These are phyloP conservation scores for Coprinopsis strossmayeri DNA, from an alignment of 768 basidiomycete species.

Conservation along the genomic window DNA sequence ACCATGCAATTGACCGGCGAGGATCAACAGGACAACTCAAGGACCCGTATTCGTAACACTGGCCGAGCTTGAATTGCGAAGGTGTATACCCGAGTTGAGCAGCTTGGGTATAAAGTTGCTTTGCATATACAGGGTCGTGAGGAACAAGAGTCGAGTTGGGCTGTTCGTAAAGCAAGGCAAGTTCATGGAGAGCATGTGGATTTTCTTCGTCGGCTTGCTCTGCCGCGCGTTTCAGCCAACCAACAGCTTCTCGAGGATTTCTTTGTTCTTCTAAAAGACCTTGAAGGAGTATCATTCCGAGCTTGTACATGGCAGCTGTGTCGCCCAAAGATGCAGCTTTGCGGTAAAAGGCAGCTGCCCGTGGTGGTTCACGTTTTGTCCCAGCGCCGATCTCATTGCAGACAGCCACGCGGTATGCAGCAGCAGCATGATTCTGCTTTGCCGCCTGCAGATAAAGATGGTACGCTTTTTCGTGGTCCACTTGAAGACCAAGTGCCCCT, in stretches of 20 bases:
- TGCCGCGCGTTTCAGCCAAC: conserved; percentile 91
- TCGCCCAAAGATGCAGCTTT: conserved; percentile 95
- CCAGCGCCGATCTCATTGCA: conserved; percentile 99
- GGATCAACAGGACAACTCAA: conserved; percentile 91
- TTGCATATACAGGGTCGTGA: conserved; percentile 77
- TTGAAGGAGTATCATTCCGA: conserved; percentile 94
- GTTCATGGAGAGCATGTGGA: conserved; percentile 94
- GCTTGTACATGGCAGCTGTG: conserved; percentile 98
- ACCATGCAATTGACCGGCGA: conserved; percentile 93
- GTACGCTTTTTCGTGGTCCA: conserved; percentile 97
- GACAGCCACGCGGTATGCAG: conserved; percentile 94
- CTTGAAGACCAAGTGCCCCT: conserved; percentile 89
- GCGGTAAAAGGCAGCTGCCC: conserved; percentile 93
- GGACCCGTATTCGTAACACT: conserved; percentile 89
- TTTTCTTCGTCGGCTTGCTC: conserved; percentile 98
- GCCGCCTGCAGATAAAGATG: conserved; percentile 95
- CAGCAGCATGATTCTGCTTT: conserved; percentile 94
- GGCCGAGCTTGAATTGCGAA: conserved; percentile 92
- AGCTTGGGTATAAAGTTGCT: conserved; percentile 82
- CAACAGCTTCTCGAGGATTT: conserved; percentile 88
- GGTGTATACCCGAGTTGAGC: conserved; percentile 91
- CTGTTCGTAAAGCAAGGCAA: conserved; percentile 81
- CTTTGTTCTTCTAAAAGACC: conserved; percentile 77
- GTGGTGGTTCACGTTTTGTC: conserved; percentile 78
- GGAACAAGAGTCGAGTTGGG: conserved; percentile 61